phyloP scores from a whole-genome alignment of 345 rosid species.

The Tarenaya hassleriana region DNA sequence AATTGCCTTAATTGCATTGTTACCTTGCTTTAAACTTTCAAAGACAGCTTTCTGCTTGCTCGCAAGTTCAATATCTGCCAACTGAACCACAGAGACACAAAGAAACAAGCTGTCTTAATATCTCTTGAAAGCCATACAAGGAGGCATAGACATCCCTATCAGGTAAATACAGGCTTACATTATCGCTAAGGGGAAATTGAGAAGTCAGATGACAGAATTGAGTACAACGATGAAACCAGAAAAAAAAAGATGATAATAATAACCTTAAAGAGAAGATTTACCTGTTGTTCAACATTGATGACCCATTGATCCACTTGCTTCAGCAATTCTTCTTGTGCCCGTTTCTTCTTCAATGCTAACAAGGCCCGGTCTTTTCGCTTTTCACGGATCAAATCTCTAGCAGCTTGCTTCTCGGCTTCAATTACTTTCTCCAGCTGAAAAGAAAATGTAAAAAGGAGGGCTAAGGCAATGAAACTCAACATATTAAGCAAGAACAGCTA shows the following conservation, averaged over 20 bases:
- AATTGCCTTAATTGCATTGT: conserved; percentile 70
- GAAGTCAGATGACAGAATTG: too few species aligned
- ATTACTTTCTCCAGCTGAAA: conserved; percentile 69
- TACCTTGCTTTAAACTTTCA: conserved; percentile 85
- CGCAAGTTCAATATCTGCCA: conserved; percentile 89
- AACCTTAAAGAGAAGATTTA: conserved; percentile 16
- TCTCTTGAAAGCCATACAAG: background rate
- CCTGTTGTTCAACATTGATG: conserved; percentile 96
- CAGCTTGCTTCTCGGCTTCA: conserved; percentile 90
- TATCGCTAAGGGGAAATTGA: too few species aligned
- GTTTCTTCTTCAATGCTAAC: conserved; percentile 93
- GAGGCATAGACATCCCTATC: too few species aligned
- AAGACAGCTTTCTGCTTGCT: conserved; percentile 97
- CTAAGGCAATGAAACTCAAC: background rate
- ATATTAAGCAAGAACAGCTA: conserved; percentile 10
- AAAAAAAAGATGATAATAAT: conserved; percentile 1
- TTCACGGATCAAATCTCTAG: conserved; percentile 70
- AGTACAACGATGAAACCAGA: too few species aligned
- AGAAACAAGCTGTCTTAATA: background rate
- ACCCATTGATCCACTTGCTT: conserved; percentile 93
- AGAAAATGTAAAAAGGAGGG: background rate
- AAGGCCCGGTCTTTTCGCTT: conserved; percentile 82
- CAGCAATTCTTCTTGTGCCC: conserved; percentile 78
- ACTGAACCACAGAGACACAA: conserved; percentile 34
- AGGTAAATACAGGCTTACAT: too few species aligned